Evolutionary conservation across 352 stramenopile genomes (phyloP).

Genomic region (Phytophthora pistaciae): DNA sequence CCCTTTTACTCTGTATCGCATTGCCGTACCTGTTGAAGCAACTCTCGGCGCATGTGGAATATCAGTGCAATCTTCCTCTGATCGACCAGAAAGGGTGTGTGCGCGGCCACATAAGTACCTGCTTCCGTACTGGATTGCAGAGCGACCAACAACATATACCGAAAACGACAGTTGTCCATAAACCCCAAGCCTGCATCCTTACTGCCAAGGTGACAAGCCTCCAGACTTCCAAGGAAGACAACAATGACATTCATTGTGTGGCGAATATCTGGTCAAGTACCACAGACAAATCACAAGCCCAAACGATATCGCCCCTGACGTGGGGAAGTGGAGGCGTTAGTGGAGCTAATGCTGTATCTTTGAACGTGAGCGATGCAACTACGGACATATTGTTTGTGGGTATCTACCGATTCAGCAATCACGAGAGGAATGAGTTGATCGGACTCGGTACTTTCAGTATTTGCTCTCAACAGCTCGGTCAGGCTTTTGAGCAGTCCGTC

Average conservation of each 20-base stretch:
- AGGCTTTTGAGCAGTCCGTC: conserved; percentile 11
- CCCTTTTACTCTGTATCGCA: conserved; percentile 15
- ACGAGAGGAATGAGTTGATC: conserved; percentile 36
- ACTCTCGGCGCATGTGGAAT: conserved; percentile 12
- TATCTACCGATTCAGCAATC: conserved; percentile 31
- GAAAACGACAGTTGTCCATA: conserved; percentile 8
- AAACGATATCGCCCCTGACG: conserved; percentile 18
- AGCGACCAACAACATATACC: conserved; percentile 3
- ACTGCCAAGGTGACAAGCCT: conserved; percentile 14
- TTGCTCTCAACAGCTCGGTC: background rate
- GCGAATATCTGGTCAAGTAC: conserved; percentile 31
- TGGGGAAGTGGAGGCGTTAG: conserved; percentile 6
- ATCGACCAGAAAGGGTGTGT: conserved; percentile 19
- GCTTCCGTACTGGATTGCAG: conserved; percentile 19
- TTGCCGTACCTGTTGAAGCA: conserved; percentile 19
- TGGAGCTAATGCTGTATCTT: conserved; percentile 11
- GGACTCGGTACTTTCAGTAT: conserved; percentile 28
- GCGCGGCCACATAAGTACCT: conserved; percentile 16
- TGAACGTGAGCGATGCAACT: conserved; percentile 20
- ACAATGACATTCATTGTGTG: conserved; percentile 6
- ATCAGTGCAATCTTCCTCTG: conserved; percentile 13
- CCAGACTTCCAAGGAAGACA: background rate
- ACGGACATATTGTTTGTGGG: conserved; percentile 28
- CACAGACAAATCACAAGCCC: conserved; percentile 10
- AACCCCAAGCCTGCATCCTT: conserved; percentile 12